Conservation (phyloP, 345 rosid genomes). For the Rhizophora mangle region DNA sequence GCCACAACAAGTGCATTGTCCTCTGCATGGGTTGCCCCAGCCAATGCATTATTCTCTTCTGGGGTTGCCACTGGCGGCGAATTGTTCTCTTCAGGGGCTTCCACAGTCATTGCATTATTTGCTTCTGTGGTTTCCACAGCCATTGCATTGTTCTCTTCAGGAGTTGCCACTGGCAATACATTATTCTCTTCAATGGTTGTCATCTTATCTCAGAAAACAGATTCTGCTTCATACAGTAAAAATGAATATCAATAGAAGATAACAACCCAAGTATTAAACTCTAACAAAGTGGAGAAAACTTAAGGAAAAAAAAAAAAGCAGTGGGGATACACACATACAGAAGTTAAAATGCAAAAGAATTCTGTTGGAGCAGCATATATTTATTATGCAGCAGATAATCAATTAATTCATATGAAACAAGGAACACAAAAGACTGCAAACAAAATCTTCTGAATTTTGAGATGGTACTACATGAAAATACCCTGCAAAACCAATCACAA, state of each 20-base stretch:
- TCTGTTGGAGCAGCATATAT: not conserved
- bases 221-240: constrained; percentile 13
- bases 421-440: too few species aligned
- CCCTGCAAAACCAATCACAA: too few species aligned
- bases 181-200: constrained; percentile 23
- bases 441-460: not conserved
- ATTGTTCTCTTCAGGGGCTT: constrained; percentile 14
- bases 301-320: not conserved
- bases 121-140: not conserved
- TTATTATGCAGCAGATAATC: not conserved
- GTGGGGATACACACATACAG: too few species aligned
- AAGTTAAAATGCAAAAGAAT: not conserved
- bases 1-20: not conserved
- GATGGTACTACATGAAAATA: not conserved
- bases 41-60: constrained; percentile 19
- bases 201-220: constrained; percentile 25
- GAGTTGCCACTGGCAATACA: not conserved
- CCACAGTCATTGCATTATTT: not conserved
- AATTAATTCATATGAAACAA: too few species aligned
- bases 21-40: not conserved
- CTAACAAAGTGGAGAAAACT: not conserved
- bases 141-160: constrained; percentile 1
- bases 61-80: constrained; percentile 9
- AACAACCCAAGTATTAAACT: not conserved
- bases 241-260: constrained; percentile 3